Evolutionary conservation across 305 asterid species (phyloP), one percentile per base, ranked within the genome.

Genomic region (Fraxinus latifolia): DNA sequence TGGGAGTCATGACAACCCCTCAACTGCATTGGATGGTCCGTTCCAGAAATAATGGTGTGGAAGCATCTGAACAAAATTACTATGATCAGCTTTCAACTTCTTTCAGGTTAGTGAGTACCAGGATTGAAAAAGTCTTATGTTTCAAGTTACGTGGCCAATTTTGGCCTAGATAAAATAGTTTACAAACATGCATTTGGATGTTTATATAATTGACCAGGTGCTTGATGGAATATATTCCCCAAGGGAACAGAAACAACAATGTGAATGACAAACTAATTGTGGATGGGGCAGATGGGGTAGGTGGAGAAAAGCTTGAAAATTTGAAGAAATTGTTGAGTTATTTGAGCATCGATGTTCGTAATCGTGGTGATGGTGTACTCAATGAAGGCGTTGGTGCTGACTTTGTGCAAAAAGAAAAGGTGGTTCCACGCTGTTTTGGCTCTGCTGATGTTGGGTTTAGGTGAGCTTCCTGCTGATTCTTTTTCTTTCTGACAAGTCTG

Each of bases 21-120:
- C 97, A 93, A 80, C 92, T 95, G 77, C 99, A 95, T 79, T 95
- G 99, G 98, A 92, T 94, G 97, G 97, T 95, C 82, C 94, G 92
- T 82, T 92, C 87, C 17, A 89, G 80, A 89, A 95, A 94, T 84
- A 93, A 90, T 55, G 93, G 97, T 80, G 29, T 84, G 77, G 91
- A 91, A 86, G 93, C 97, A 81, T 91, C 95, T 82, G 97, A 93
- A 82, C 7, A 44, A 75, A 77, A 84, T 82, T 95, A 94, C 85
- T 93, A 77, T 84, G 88, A 89, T 74, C 97, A 94, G 82, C 89
- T 94, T 53, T 86, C 91, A 79, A 74, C 89, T 65, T 93, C 97
- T 77, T 95, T 91, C 86, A 91, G 94, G 99, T 94, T 73, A 72
- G 88, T 88, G 42, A 79, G 14, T 74, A 74, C 11, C 6, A n/a